Percentiles rank a stretch among this genome's conserved stretches.
phyloP scores from a whole-genome alignment of 768 basidiomycete species.

The Tylopilus sp. region DNA sequence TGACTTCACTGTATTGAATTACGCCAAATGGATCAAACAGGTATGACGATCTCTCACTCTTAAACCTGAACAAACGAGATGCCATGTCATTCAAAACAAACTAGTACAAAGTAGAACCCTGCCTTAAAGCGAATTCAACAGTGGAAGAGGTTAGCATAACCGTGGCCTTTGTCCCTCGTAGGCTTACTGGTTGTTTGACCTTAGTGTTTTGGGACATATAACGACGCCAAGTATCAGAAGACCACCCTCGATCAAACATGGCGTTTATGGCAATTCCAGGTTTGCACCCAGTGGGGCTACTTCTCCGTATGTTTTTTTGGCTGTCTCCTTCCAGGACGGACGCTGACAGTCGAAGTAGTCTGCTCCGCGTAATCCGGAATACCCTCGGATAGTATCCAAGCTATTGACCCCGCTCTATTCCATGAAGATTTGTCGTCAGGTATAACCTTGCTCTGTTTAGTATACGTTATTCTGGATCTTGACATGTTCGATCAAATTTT shows the following conservation, averaged over 20 bases:
- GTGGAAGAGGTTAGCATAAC: conserved; percentile 48
- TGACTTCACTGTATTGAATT: conserved; percentile 62
- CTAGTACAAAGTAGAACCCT: conserved; percentile 56
- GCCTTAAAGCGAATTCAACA: conserved; percentile 41
- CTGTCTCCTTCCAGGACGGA: neutral
- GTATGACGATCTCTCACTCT: conserved; percentile 31
- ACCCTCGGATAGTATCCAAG: conserved; percentile 77
- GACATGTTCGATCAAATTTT: neutral
- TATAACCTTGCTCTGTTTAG: conserved; percentile 19
- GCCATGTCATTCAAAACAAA: neutral
- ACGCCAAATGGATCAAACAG: conserved; percentile 73
- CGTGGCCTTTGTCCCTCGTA: neutral
- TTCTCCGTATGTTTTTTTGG: conserved; percentile 55
- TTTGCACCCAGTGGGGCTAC: conserved; percentile 96
- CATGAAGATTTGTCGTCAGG: conserved; percentile 66
- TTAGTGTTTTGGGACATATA: conserved; percentile 84
- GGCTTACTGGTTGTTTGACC: neutral
- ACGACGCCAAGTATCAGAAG: conserved; percentile 62
- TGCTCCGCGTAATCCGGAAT: conserved; percentile 64
- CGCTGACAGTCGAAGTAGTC: conserved; percentile 41
- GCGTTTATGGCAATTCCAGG: conserved; percentile 89
- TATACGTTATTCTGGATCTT: neutral
- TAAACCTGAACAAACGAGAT: neutral
- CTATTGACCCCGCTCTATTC: conserved; percentile 71
- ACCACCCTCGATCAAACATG: conserved; percentile 68